Evolutionary conservation across 768 basidiomycete species (phyloP).

Genomic region (Saitozyma sp.): DNA sequence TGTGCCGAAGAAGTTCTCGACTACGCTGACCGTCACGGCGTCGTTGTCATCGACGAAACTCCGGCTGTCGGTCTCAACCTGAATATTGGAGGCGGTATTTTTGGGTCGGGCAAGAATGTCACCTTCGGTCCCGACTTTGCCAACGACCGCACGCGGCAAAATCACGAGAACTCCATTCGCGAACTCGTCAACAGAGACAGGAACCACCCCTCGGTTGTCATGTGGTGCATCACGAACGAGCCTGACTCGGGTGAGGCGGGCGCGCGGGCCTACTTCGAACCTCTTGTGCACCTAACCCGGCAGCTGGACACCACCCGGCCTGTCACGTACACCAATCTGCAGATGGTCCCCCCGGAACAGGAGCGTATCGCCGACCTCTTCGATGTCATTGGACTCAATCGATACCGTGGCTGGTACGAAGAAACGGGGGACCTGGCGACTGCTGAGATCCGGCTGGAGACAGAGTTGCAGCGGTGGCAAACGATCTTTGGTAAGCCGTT

Average conservation of each 20-base stretch:
- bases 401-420: conserved; percentile 37
- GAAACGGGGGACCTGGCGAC: conserved; percentile 24
- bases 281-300: conserved; percentile 21
- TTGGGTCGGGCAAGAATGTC: conserved; percentile 5
- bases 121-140: conserved; percentile 26
- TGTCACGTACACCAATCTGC: conserved; percentile 28
- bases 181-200: conserved; percentile 33
- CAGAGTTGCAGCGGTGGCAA: conserved; percentile 23
- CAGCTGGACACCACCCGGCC: conserved; percentile 33
- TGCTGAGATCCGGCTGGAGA: conserved; percentile 25
- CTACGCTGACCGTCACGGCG: conserved; percentile 34
- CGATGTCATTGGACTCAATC: conserved; percentile 37
- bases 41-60: conserved; percentile 36
- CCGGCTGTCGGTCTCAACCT: conserved; percentile 35
- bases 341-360: conserved; percentile 3
- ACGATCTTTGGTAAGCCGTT: conserved; percentile 19
- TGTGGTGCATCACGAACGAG: conserved; percentile 41
- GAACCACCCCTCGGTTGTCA: conserved; percentile 38
- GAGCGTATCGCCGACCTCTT: conserved; percentile 30
- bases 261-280: conserved; percentile 30
- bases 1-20: conserved; percentile 39
- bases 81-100: conserved; percentile 23
- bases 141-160: conserved; percentile 24
- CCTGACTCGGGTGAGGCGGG: conserved; percentile 24
- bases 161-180: conserved; percentile 19